Conservation (phyloP, 2,329 filamentous ascomycete species). For the Sclerotinia trifoliorum region DNA sequence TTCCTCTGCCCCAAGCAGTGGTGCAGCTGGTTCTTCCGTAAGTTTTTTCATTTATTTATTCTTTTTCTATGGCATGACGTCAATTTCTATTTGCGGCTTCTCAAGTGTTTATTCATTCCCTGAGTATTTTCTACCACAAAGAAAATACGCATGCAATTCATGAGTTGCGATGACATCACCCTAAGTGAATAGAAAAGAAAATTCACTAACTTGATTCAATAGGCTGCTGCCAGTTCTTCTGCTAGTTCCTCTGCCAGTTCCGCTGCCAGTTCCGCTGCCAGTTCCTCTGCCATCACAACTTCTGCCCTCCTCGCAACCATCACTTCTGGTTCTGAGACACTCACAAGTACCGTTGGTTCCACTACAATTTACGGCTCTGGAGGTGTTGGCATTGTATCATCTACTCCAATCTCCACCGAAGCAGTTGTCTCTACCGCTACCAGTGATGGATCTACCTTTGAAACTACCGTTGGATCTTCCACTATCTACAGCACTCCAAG, state of each 20-base stretch:
- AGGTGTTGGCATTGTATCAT: conserved; percentile 20
- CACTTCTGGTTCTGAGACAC: conserved; percentile 25
- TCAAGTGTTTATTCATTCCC: neutral
- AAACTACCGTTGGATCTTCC: conserved; percentile 32
- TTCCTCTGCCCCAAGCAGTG: conserved; percentile 5
- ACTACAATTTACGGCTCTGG: conserved; percentile 28
- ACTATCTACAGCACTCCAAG: conserved; percentile 30
- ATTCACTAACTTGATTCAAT: conserved; percentile 13
- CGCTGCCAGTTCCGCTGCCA: too few relatives aligned
- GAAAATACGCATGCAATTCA: neutral
- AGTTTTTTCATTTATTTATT: neutral
- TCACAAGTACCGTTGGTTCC: conserved; percentile 28
- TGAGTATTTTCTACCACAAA: neutral
- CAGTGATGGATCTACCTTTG: conserved; percentile 30
- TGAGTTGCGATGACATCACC: neutral
- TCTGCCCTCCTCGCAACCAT: conserved; percentile 28
- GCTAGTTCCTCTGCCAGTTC: conserved; percentile 29
- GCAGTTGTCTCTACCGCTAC: conserved; percentile 31
- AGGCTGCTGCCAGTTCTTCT: conserved; percentile 23
- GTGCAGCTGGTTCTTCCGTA: conserved; percentile 17
- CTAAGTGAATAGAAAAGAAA: neutral
- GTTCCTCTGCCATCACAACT: conserved; percentile 30
- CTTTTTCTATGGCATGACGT: neutral
- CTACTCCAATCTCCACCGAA: conserved; percentile 33
- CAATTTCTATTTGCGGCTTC: neutral